Conservation (phyloP, 1,284 basidiomycete species). For the Clitocybe nebularis region DNA sequence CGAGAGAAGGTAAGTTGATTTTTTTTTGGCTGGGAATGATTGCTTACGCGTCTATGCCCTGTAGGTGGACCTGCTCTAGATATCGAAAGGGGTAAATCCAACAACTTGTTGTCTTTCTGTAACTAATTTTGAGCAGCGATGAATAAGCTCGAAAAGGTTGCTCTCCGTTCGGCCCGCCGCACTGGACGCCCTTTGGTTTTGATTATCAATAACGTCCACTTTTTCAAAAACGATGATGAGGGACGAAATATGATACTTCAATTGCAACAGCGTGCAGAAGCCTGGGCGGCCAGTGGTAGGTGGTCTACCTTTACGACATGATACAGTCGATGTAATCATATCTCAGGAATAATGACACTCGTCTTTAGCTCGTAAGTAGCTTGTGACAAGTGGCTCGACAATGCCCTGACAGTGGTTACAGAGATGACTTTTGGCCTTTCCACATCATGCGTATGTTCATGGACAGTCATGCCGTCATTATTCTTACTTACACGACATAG, state of each 20-base stretch:
- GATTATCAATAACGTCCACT: slow-evolving; percentile 76
- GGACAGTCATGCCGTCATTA: slow-evolving; percentile 8
- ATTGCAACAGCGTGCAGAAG: slow-evolving; percentile 80
- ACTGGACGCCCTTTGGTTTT: slow-evolving; percentile 70
- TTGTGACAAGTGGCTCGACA: slow-evolving; percentile 2
- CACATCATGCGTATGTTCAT: slow-evolving; percentile 53
- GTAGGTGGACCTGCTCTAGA: slow-evolving; percentile 77
- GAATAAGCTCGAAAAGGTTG: slow-evolving; percentile 86
- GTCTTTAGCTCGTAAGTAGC: slow-evolving; percentile 74
- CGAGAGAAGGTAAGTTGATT: slow-evolving; percentile 57
- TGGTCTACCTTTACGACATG: slow-evolving; percentile 6
- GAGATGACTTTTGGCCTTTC: slow-evolving; percentile 82
- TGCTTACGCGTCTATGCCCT: neutral
- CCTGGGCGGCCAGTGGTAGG: slow-evolving; percentile 78
- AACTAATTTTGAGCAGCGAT: slow-evolving; percentile 41
- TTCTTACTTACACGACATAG: slow-evolving; percentile 28
- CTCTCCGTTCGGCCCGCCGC: slow-evolving; percentile 54
- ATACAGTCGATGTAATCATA: neutral
- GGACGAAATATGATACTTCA: slow-evolving; percentile 76
- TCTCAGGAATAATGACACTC: slow-evolving; percentile 67
- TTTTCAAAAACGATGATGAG: slow-evolving; percentile 77
- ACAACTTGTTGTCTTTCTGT: slow-evolving; percentile 3
- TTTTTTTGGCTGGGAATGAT: neutral
- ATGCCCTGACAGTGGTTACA: slow-evolving; percentile 15
- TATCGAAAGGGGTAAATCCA: slow-evolving; percentile 66